Percentiles rank a stretch among this genome's conserved stretches.
These are phyloP conservation scores for Melaleuca alternifolia DNA, from an alignment of 345 rosid species.

Conservation along the genomic window DNA sequence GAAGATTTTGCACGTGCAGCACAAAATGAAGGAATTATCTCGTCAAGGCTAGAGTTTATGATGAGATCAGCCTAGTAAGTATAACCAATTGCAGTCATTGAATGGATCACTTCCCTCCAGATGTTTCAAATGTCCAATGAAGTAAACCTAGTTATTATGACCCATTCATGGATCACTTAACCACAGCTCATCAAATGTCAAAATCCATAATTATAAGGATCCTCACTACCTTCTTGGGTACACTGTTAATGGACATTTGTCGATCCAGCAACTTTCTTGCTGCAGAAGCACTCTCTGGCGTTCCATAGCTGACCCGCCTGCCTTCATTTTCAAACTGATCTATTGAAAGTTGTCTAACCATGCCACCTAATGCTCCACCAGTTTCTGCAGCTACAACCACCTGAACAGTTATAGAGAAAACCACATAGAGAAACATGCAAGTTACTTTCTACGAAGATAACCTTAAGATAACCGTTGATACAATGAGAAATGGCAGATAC, in stretches of 20 bases:
- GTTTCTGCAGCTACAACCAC: conserved; percentile 99
- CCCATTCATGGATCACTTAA: neutral
- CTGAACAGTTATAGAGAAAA: conserved; percentile 17
- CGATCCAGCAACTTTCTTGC: conserved; percentile 95
- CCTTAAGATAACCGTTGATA: neutral
- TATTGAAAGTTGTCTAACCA: conserved; percentile 97
- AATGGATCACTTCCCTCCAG: neutral
- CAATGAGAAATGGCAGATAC: conserved; percentile 14
- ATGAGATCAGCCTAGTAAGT: neutral
- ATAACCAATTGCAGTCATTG: neutral
- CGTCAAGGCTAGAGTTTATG: neutral
- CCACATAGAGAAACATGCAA: neutral
- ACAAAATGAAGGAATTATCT: neutral
- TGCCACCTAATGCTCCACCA: conserved; percentile 96
- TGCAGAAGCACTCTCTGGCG: conserved; percentile 94
- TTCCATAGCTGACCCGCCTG: conserved; percentile 93
- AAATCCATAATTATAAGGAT: neutral
- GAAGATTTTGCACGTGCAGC: neutral
- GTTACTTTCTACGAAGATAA: neutral
- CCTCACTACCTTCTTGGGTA: conserved; percentile 73
- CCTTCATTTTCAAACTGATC: conserved; percentile 99
- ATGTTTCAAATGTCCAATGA: neutral
- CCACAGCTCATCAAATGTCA: neutral
- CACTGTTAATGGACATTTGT: conserved; percentile 92
- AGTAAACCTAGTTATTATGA: neutral